Evolutionary conservation across 2,329 filamentous ascomycete genomes (phyloP), one percentile per base, ranked within the genome.

Genomic region (Ascochyta clinopodiicola): DNA sequence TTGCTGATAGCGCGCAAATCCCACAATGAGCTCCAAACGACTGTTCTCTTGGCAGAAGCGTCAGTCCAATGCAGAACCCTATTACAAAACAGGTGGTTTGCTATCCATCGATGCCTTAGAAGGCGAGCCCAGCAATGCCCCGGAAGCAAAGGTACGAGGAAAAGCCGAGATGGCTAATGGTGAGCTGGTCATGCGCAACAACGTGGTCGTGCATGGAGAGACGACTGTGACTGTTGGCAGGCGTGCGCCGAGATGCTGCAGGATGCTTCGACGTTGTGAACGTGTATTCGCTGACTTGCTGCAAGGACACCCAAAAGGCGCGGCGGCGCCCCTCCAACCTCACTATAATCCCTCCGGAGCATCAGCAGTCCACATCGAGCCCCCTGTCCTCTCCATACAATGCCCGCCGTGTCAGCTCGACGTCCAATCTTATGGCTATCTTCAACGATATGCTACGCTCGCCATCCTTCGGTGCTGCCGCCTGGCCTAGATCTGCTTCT

Each of bases 31-130:
- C 9, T 70, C 76, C 22, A 79, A 77, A 47, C 77, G 75, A 46
- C 75, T 79, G 57, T 77, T 78, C 19, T 78, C 76, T 42, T 79
- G 78, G 78, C 77, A 76, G 13, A 79, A 77, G 68, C 66, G 77
- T 62, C 65, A 73, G 66, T 62, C 72, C 54, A 44, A 63, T 62
- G 60, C 69, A 45, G 76, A 76, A 47, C 56, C 66, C 15, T 71
- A 75, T 51, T 64, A 74, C 58, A 72, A 69, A 9, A 74, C 72
- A 2, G 71, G 74, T n/a, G 76, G 75, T 8, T 62, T 79, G 31
- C 62, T 78, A 6, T 63, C 76, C 29, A 63, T 57, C 39, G 59
- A 64, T 50, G 51, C 32, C 19, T 35, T 58, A 9, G 60, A 46
- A n/a, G 45, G 32, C 27, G 40, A 57, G 15, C 34, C 43, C 21